phyloP scores from a whole-genome alignment of 1,284 basidiomycete genomes.

The Ustilago tritici region DNA sequence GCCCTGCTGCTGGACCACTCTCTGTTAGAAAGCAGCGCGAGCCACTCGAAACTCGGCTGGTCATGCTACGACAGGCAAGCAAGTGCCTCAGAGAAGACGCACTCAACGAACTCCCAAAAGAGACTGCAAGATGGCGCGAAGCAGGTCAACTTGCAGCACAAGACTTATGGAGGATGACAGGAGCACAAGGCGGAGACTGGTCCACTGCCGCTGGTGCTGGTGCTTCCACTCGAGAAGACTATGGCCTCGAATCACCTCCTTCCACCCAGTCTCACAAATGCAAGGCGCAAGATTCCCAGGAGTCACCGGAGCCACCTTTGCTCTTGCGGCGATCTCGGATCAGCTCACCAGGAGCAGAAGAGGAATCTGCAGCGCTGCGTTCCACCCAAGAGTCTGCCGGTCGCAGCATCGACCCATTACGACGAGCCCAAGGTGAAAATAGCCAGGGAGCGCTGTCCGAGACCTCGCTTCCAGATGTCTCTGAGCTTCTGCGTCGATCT shows the following conservation, averaged over 20 bases:
- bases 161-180: slow-evolving; percentile 47
- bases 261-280: slow-evolving; percentile 12
- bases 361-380: slow-evolving; percentile 32
- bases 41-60: slow-evolving; percentile 31
- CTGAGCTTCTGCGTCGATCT: slow-evolving; percentile 38
- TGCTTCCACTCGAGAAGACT: slow-evolving; percentile 26
- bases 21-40: slow-evolving; percentile 32
- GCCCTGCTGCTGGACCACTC: background rate
- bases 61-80: slow-evolving; percentile 39
- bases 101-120: slow-evolving; percentile 25
- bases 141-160: slow-evolving; percentile 42
- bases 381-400: slow-evolving; percentile 8
- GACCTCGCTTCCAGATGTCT: slow-evolving; percentile 32
- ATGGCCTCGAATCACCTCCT: slow-evolving; percentile 40
- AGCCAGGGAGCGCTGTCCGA: slow-evolving; percentile 37
- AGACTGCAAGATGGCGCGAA: slow-evolving; percentile 41
- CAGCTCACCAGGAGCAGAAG: slow-evolving; percentile 34
- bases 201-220: slow-evolving; percentile 12
- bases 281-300: slow-evolving; percentile 12
- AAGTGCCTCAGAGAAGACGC: slow-evolving; percentile 34
- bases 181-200: slow-evolving; percentile 40
- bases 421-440: slow-evolving; percentile 11
- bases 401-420: background rate
- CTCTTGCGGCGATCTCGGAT: slow-evolving; percentile 10
- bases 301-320: slow-evolving; percentile 14